Conservation (phyloP, 345 rosid species). For the Citrus australasica region DNA sequence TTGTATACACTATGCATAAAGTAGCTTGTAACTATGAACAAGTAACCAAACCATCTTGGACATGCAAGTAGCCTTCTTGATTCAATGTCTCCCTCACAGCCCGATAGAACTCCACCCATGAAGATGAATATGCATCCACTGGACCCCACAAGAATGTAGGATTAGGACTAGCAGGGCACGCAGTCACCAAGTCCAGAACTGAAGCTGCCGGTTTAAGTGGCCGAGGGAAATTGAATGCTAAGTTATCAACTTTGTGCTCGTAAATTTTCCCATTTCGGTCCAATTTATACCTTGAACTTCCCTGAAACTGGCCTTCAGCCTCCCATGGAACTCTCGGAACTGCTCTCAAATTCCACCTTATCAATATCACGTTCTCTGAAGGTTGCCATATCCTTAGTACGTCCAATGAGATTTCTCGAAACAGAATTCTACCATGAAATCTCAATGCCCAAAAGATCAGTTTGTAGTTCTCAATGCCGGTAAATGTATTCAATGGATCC, state of each 20-base stretch:
- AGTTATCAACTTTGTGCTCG: conserved; percentile 86
- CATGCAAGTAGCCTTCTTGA: conserved; percentile 32
- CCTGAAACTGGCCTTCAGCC: conserved; percentile 89
- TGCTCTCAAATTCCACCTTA: conserved; percentile 91
- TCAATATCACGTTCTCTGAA: conserved; percentile 84
- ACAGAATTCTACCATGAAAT: conserved; percentile 81
- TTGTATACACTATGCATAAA: conserved; percentile 17
- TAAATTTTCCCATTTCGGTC: conserved; percentile 84
- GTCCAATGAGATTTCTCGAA: conserved; percentile 78
- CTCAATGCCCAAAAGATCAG: conserved; percentile 87
- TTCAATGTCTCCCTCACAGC: conserved; percentile 62
- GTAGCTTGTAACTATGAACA: conserved; percentile 45
- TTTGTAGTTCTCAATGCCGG: conserved; percentile 84
- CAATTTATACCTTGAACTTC: conserved; percentile 83
- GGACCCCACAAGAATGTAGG: conserved; percentile 73
- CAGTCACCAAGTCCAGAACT: conserved; percentile 77
- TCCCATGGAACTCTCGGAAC: conserved; percentile 97
- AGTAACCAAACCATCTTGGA: conserved; percentile 49
- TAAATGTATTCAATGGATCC: conserved; percentile 75
- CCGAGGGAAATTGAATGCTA: conserved; percentile 88
- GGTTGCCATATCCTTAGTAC: conserved; percentile 93
- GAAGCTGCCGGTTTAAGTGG: conserved; percentile 65
- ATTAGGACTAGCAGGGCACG: conserved; percentile 82
- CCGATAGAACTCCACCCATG: conserved; percentile 69
- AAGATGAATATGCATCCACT: conserved; percentile 50